Evolutionary conservation across 106 monocot genomes (phyloP).

Genomic region (Allium fistulosum): DNA sequence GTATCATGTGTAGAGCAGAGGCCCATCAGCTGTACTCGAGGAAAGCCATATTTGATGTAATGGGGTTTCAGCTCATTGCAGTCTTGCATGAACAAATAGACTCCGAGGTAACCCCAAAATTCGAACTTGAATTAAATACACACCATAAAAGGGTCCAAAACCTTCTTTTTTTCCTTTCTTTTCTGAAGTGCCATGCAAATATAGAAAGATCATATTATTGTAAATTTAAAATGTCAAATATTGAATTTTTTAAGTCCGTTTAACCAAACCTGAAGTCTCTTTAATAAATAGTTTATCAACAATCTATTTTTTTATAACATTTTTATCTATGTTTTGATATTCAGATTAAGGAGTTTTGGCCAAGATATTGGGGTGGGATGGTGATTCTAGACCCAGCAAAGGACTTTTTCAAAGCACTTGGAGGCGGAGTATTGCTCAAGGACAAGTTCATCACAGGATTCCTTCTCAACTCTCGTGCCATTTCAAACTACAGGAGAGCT

Average conservation of each 20-base stretch:
- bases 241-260: too few species aligned
- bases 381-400: conserved; percentile 25
- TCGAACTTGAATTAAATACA: too few species aligned
- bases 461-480: conserved; percentile 21
- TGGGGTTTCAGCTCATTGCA: conserved; percentile 34
- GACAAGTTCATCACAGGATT: conserved; percentile 26
- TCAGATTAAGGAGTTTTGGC: conserved; percentile 44
- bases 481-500: conserved; percentile 19
- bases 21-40: conserved; percentile 34
- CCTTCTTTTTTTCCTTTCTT: too few species aligned
- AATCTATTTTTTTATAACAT: too few species aligned
- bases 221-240: too few species aligned
- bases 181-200: too few species aligned
- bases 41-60: conserved; percentile 35
- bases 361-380: conserved; percentile 31
- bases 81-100: conserved; percentile 37
- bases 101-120: conserved; percentile 6
- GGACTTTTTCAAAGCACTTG: conserved; percentile 36
- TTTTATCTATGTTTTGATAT: neutral
- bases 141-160: too few species aligned
- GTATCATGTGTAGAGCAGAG: conserved; percentile 46
- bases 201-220: too few species aligned
- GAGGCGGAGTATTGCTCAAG: conserved; percentile 25
- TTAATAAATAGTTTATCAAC: too few species aligned
- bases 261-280: too few species aligned